phyloP scores from a whole-genome alignment of 2,329 filamentous ascomycete species.

The Neopestalotiopsis sp. region DNA sequence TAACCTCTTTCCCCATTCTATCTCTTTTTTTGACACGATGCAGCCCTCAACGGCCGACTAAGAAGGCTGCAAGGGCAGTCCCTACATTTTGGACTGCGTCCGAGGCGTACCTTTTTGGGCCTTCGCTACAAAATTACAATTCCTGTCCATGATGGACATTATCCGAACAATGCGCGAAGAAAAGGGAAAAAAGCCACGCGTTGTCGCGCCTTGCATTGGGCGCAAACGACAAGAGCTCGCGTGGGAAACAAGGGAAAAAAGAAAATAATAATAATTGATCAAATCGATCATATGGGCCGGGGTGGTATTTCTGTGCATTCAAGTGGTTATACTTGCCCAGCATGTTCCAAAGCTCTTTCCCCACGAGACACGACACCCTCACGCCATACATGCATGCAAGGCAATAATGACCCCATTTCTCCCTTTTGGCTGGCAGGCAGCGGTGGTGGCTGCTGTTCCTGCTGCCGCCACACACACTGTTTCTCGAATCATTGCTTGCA shows the following conservation, averaged over 20 bases:
- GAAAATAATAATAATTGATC: not conserved
- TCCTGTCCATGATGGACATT: not conserved
- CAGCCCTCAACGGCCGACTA: constrained; percentile 3
- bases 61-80: not conserved
- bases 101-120: not conserved
- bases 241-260: not conserved
- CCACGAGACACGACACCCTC: no score
- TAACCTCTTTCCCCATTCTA: not conserved
- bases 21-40: constrained; percentile 1
- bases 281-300: not conserved
- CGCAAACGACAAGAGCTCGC: not conserved
- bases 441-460: no score
- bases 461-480: no score
- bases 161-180: not conserved
- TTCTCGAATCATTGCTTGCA: no score
- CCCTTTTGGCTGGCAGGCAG: no score
- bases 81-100: not conserved
- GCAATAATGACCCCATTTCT: no score
- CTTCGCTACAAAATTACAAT: not conserved
- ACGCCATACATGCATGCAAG: no score
- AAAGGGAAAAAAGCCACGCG: not conserved
- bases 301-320: no score
- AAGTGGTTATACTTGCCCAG: no score
- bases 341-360: no score
- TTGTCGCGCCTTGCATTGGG: not conserved